Evolutionary conservation across 164 flowering plant genomes (phyloP).

Genomic region (Vitis vinifera): DNA sequence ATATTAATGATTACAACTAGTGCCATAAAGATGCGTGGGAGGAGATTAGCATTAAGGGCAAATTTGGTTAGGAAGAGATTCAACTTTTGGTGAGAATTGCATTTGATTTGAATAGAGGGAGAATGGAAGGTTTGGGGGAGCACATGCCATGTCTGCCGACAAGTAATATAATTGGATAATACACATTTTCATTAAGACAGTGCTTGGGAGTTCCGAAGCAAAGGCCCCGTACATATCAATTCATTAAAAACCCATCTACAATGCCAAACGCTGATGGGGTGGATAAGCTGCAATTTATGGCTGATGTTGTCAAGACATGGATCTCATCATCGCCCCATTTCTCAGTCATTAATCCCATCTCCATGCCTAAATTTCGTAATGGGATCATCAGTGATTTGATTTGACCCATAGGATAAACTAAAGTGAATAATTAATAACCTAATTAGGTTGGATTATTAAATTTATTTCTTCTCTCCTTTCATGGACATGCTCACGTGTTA

Average conservation of each 20-base stretch:
- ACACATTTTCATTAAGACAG: too few species aligned
- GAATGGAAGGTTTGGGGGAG: not conserved
- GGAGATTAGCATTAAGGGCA: not conserved
- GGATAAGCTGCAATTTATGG: conserved; percentile 1
- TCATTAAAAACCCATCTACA: too few species aligned
- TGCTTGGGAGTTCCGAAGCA: not conserved
- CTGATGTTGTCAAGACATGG: conserved; percentile 1
- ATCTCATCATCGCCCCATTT: too few species aligned
- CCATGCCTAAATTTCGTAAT: too few species aligned
- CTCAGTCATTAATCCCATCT: not conserved
- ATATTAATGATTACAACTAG: not conserved
- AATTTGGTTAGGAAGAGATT: not conserved
- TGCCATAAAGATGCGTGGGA: not conserved
- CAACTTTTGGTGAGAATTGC: not conserved
- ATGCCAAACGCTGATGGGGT: not conserved
- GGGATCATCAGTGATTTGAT: too few species aligned
- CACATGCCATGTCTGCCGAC: not conserved
- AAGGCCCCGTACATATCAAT: too few species aligned
- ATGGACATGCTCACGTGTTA: too few species aligned
- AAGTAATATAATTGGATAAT: not conserved
- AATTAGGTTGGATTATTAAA: too few species aligned
- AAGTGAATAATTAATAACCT: too few species aligned
- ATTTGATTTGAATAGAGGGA: not conserved
- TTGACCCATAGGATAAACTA: too few species aligned
- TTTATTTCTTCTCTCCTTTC: too few species aligned